Evolutionary conservation across 192 early-diverging fungal species (phyloP), one percentile per base, ranked within the genome.

Genomic region (Globomyces pollinis-pini): DNA sequence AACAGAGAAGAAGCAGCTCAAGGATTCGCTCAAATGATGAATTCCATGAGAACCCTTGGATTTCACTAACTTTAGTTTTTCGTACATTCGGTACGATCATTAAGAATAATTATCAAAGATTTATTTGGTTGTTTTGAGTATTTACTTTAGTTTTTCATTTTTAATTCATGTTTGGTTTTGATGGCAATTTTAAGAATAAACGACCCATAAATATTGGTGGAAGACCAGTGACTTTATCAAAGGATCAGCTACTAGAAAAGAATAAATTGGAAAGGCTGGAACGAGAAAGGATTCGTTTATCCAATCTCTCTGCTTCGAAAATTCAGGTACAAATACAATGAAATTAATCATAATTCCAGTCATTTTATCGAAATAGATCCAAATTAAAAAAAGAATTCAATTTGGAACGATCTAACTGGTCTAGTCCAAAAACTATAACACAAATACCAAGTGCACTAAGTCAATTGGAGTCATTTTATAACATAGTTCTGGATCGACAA

Each of bases 151-250:
- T n/a, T n/a, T n/a, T n/a, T n/a, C n/a, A n/a, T n/a, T n/a, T n/a
- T n/a, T n/a, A n/a, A n/a, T n/a, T n/a, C n/a, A n/a, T n/a, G n/a
- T n/a, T n/a, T n/a, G n/a, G n/a, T n/a, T 94, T 94, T 64, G 87
- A 89, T 52, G 92, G 92, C 20, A 84, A 87, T 60, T 88, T 82
- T 65, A 90, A 85, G 69, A 51, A 72, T 30, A 80, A 80, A 43
- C 72, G 85, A 16, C 77, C 79, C 38, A 96, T 96, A 55, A 91
- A 86, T 57, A 76, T 96, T 31, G 93, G 91, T 45, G 69, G 75
- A 28, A 69, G 39, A n/a, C 77, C 66, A 38, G 42, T 64, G n/a
- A 71, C 79, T 44, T 67, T 83, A n/a, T 85, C 88, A 62, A 86
- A 85, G 50, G 68, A 77, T 20, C 71, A 73, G 12, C 70, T 92